These are phyloP conservation scores for Coemansia sp. DNA, from an alignment of 192 early-diverging fungal genomes.

Conservation along the genomic window DNA sequence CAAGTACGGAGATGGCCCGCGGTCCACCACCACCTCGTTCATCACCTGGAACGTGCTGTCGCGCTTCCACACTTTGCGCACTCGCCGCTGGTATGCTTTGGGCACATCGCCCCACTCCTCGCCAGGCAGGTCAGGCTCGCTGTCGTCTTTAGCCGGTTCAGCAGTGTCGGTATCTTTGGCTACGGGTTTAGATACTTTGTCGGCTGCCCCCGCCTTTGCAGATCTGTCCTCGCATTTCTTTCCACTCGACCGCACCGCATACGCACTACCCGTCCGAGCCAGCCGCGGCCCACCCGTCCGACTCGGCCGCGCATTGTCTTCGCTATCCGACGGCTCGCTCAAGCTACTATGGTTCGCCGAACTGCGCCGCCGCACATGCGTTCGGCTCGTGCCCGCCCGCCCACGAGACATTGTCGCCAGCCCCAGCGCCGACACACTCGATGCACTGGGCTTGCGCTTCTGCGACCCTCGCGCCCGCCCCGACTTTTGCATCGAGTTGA, in stretches of 20 bases:
- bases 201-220: too few relatives aligned
- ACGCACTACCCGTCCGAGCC: conserved; percentile 8
- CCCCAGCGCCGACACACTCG: not conserved
- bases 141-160: too few relatives aligned
- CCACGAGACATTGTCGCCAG: not conserved
- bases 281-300: not conserved
- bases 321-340: conserved; percentile 3
- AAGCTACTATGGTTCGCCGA: not conserved
- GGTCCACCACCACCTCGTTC: conserved; percentile 94
- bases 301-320: not conserved
- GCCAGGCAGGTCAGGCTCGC: conserved; percentile 5
- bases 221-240: not conserved
- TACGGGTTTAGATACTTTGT: too few relatives aligned
- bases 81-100: conserved; percentile 53
- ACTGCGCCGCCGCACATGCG: conserved; percentile 13
- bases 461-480: not conserved
- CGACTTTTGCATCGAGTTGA: conserved; percentile 47
- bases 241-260: conserved; percentile 3
- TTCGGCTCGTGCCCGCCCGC: conserved; percentile 3
- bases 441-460: not conserved
- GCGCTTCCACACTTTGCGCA: conserved; percentile 55
- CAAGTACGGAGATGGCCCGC: conserved; percentile 91
- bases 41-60: conserved; percentile 83
- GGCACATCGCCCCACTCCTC: conserved; percentile 56
- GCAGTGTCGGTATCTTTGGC: not conserved